Evolutionary conservation across 768 basidiomycete species (phyloP).

Genomic region (Lepiota venenata): DNA sequence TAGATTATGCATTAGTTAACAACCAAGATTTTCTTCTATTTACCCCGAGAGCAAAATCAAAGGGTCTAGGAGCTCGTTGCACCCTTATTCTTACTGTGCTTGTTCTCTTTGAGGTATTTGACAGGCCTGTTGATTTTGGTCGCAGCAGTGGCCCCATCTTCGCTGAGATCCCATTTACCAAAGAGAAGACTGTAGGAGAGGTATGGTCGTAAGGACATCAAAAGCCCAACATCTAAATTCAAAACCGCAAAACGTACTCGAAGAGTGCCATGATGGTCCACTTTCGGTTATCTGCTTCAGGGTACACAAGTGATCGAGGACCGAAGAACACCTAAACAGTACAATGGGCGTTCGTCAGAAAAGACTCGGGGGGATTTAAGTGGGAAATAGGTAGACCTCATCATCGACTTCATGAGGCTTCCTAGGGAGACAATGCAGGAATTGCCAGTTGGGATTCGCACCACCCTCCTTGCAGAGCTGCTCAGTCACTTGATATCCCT

Average conservation of each 20-base stretch:
- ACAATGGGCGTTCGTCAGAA: background rate
- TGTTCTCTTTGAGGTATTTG: background rate
- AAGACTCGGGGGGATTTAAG: background rate
- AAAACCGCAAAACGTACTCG: slow-evolving; percentile 53
- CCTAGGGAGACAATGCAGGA: slow-evolving; percentile 94
- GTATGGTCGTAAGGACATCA: background rate
- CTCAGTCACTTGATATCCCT: slow-evolving; percentile 94
- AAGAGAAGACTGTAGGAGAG: slow-evolving; percentile 34
- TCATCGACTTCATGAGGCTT: slow-evolving; percentile 95
- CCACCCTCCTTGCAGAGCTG: slow-evolving; percentile 75
- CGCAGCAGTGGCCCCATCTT: background rate
- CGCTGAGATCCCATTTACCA: slow-evolving; percentile 42
- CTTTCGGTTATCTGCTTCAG: slow-evolving; percentile 93
- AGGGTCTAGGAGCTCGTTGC: background rate
- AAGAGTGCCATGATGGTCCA: slow-evolving; percentile 96
- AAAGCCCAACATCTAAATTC: slow-evolving; percentile 20
- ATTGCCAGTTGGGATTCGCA: slow-evolving; percentile 87
- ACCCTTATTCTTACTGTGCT: background rate
- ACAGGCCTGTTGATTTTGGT: background rate
- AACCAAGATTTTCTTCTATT: background rate
- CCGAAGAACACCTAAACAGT: slow-evolving; percentile 82
- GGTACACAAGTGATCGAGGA: slow-evolving; percentile 87
- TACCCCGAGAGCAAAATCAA: background rate
- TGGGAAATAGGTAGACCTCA: slow-evolving; percentile 46
- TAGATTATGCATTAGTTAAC: background rate